Conservation (phyloP, 2,329 filamentous ascomycete genomes). For the Phaeosphaeriaceae sp. region DNA sequence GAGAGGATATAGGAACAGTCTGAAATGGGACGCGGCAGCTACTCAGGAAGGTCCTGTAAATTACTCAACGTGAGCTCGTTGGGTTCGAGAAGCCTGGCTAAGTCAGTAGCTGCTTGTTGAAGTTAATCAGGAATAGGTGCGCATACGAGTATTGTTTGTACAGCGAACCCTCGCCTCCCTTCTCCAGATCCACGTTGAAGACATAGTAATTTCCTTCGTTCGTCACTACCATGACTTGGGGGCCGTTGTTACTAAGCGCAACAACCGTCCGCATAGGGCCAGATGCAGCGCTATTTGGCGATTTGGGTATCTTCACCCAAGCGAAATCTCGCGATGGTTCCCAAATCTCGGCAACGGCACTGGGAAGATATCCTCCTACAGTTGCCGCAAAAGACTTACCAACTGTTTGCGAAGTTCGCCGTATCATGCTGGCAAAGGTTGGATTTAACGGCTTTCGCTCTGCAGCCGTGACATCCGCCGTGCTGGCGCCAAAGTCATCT, state of each 20-base stretch:
- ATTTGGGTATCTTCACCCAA: slow-evolving; percentile 89
- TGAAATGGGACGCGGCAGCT: slow-evolving; percentile 8
- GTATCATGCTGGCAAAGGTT: slow-evolving; percentile 86
- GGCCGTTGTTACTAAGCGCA: slow-evolving; percentile 91
- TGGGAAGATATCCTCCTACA: slow-evolving; percentile 89
- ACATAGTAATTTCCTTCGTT: slow-evolving; percentile 95
- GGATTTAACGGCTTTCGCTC: slow-evolving; percentile 62
- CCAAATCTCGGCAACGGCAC: slow-evolving; percentile 97
- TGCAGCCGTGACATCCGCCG: slow-evolving; percentile 31
- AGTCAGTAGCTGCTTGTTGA: slow-evolving; percentile 18
- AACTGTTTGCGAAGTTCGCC: slow-evolving; percentile 94
- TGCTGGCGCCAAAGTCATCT: slow-evolving; percentile 52
- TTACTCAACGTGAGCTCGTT: slow-evolving; percentile 41
- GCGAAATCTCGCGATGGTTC: slow-evolving; percentile 94
- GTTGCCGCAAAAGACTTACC: slow-evolving; percentile 86
- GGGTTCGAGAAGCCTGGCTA: slow-evolving; percentile 42
- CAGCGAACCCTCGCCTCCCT: slow-evolving; percentile 88
- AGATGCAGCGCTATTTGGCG: slow-evolving; percentile 41
- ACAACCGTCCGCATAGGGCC: slow-evolving; percentile 85
- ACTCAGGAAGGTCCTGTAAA: slow-evolving; percentile 40
- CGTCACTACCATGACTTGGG: slow-evolving; percentile 97
- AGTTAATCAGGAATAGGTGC: not conserved
- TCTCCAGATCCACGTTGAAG: slow-evolving; percentile 93
- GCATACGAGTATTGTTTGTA: slow-evolving; percentile 93
- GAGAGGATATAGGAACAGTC: not conserved